Evolutionary conservation across 169 alveolate genomes (phyloP), one percentile per base, ranked within the genome.

Genomic region (Plasmodium knowlesi): DNA sequence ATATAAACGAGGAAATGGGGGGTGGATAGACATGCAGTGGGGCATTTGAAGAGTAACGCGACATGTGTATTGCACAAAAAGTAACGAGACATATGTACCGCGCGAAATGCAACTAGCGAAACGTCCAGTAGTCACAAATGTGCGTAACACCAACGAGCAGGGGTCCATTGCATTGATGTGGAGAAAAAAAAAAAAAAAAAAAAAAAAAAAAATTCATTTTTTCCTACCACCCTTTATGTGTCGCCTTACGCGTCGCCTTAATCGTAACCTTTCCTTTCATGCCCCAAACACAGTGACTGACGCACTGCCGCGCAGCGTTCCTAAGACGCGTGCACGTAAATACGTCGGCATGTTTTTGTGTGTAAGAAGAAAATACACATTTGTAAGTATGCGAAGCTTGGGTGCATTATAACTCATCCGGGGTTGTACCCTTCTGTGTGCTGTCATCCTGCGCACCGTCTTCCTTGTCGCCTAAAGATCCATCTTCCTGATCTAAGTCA

Each of bases 371-470:
- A 32, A 72, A n/a, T 5, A 5, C 3, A 5, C n/a, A 71, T 30
- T 37, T 76, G 3, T 28, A 32, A n/a, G 19, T n/a, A 2, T 0
- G 10, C n/a, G n/a, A 37, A n/a, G 22, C 76, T 71, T 22, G 1
- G n/a, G 8, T 0, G 39, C 1, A 9, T 43, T 41, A 84, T 37
- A 88, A 88, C 30, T 88, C 94, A 16, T 88, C 94, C 14, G 88
- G 41, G 22, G 61, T 70, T n/a, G 61, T 72, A 5, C 22, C 16
- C 43, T 86, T 78, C 46, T 3, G 16, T 50, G 82, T 12, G n/a
- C 37, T 0, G 8, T 14, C 39, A 28, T 25, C 43, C 6, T 54
- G 61, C 43, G 67, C 3, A 28, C 28, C 72, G 70, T 88, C 90
- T 0, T 76, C 76, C 72, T 88, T 76, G 25, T 53, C 86, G 43